Evolutionary conservation across 495 filamentous ascomycete genomes (phyloP).

Genomic region (Trichoderma asperelloides): DNA sequence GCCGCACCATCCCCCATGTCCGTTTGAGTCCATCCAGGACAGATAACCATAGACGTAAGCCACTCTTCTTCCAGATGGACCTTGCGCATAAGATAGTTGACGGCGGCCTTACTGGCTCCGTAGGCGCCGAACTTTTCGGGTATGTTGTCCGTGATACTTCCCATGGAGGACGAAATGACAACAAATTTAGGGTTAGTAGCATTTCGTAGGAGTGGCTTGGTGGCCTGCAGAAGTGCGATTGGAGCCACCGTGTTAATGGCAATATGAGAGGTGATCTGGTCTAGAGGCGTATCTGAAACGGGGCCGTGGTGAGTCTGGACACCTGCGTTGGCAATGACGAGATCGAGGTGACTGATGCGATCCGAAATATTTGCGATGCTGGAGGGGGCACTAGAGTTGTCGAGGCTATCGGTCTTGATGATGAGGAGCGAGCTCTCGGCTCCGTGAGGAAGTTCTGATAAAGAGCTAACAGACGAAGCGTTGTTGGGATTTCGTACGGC

Average conservation of each 20-base stretch:
- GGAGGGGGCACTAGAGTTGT: neutral
- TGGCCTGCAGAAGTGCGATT: neutral
- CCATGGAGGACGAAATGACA: neutral
- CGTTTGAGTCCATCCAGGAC: neutral
- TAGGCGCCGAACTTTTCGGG: neutral
- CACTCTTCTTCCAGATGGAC: neutral
- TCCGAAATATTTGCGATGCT: neutral
- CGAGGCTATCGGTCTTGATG: neutral
- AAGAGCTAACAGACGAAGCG: neutral
- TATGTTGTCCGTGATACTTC: neutral
- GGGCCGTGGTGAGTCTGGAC: neutral
- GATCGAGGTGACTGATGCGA: neutral
- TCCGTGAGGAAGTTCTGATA: neutral
- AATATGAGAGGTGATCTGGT: neutral
- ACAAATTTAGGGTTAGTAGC: neutral
- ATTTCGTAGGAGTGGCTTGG: neutral
- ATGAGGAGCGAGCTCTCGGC: neutral
- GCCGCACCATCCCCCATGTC: neutral
- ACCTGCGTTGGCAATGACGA: neutral
- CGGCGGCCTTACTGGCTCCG: neutral
- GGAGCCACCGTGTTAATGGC: neutral
- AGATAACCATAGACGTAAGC: neutral
- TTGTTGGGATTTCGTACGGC: neutral
- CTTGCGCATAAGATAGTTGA: slow-evolving; percentile 1
- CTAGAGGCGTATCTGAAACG: neutral